Conservation (phyloP, 2,329 filamentous ascomycete species). For the Tolypocladium inflatum region DNA sequence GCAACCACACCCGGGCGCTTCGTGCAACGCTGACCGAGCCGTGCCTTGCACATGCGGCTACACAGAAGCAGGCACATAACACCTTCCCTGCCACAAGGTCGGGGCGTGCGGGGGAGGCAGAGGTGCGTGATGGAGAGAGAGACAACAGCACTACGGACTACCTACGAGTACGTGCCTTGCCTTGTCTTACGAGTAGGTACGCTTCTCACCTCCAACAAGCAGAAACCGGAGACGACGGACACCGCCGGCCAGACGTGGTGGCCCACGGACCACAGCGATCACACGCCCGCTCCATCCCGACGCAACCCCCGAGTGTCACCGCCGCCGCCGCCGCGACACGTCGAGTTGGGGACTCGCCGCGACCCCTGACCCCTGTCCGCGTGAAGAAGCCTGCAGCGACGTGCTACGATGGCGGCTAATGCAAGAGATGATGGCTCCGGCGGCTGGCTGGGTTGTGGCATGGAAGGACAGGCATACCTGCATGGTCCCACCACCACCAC, state of each 20-base stretch:
- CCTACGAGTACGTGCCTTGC: too few species aligned
- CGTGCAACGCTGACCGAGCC: background rate
- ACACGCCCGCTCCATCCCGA: background rate
- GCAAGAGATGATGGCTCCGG: background rate
- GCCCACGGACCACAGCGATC: background rate
- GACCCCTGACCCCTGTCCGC: constrained; percentile 1
- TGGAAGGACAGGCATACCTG: background rate
- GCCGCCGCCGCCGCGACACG: background rate
- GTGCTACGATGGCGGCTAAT: background rate
- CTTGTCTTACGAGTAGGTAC: too few species aligned
- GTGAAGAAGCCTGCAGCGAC: background rate
- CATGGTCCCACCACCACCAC: background rate
- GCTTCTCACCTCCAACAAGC: background rate
- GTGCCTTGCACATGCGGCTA: background rate
- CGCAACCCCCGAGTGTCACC: background rate
- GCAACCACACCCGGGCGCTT: background rate
- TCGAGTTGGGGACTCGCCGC: background rate
- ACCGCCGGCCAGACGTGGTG: background rate
- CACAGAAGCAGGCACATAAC: too few species aligned
- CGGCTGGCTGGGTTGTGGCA: background rate
- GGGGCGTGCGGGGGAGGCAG: background rate
- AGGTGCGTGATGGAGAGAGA: background rate
- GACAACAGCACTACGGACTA: too few species aligned
- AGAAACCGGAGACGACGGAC: background rate
- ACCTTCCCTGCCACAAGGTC: background rate